These are phyloP conservation scores for Areca catechu DNA, from an alignment of 176 grass and related monocot species.

Conservation along the genomic window DNA sequence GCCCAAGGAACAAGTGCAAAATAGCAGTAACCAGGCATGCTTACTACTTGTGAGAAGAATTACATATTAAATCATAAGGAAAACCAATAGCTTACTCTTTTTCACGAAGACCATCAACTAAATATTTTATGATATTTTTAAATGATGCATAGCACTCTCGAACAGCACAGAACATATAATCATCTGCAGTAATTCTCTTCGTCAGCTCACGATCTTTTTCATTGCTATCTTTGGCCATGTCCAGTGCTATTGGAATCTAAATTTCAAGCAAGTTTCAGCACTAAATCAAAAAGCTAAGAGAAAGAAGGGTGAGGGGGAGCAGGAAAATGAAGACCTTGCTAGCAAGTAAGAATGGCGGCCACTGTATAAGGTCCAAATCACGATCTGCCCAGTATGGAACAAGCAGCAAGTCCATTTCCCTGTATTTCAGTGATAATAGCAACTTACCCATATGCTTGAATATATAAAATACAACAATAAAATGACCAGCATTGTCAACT, in stretches of 20 bases:
- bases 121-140: slow-evolving; percentile 62
- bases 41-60: too few species aligned
- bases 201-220: slow-evolving; percentile 80
- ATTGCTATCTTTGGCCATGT: slow-evolving; percentile 87
- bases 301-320: too few species aligned
- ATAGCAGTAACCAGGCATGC: too few species aligned
- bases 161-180: slow-evolving; percentile 78
- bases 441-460: neutral
- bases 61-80: neutral
- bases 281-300: too few species aligned
- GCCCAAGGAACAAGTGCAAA: too few species aligned
- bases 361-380: slow-evolving; percentile 74
- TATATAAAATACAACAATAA: slow-evolving; percentile 3
- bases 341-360: slow-evolving; percentile 96
- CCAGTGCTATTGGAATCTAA: slow-evolving; percentile 92
- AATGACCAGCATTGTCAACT: slow-evolving; percentile 11
- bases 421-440: slow-evolving; percentile 14
- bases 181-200: slow-evolving; percentile 61
- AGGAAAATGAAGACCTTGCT: slow-evolving; percentile 44
- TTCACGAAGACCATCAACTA: slow-evolving; percentile 50
- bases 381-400: slow-evolving; percentile 79
- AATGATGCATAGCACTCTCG: slow-evolving; percentile 91
- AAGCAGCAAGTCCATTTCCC: slow-evolving; percentile 89
- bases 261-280: slow-evolving; percentile 4
- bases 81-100: slow-evolving; percentile 40